Evolutionary conservation across 2,329 filamentous ascomycete species (phyloP).

Genomic region (Xylariaceae sp.): DNA sequence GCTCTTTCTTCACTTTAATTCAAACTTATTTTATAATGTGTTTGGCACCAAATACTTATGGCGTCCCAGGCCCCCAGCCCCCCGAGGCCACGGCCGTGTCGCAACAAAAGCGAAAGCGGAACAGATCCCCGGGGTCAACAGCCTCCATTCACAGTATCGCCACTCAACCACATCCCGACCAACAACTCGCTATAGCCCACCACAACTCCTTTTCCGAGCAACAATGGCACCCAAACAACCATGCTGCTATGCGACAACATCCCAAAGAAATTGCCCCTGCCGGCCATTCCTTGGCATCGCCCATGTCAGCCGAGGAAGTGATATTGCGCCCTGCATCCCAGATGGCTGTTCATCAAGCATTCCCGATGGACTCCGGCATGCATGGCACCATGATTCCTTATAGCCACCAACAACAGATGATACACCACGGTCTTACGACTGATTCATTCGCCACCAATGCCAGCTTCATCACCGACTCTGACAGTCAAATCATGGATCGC

Average conservation of each 20-base stretch:
- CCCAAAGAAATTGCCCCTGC: conserved; percentile 40
- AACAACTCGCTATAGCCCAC: conserved; percentile 29
- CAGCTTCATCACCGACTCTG: conserved; percentile 55
- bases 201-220: conserved; percentile 43
- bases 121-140: conserved; percentile 53
- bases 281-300: conserved; percentile 16
- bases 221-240: conserved; percentile 48
- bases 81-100: conserved; percentile 34
- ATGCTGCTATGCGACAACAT: conserved; percentile 32
- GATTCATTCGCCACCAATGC: conserved; percentile 50
- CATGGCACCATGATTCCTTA: conserved; percentile 42
- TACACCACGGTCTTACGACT: conserved; percentile 49
- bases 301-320: conserved; percentile 56
- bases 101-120: conserved; percentile 43
- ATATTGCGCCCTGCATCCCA: conserved; percentile 56
- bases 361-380: conserved; percentile 48
- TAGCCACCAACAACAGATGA: conserved; percentile 39
- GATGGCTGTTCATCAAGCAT: conserved; percentile 48
- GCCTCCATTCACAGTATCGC: conserved; percentile 53
- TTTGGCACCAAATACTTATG: background rate
- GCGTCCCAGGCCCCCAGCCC: conserved; percentile 23
- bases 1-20: too few species aligned
- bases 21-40: too few species aligned
- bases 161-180: conserved; percentile 43
- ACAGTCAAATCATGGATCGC: conserved; percentile 58